These are phyloP conservation scores for Dryas drummondii DNA, from an alignment of 306 rosid genomes.

Conservation along the genomic window DNA sequence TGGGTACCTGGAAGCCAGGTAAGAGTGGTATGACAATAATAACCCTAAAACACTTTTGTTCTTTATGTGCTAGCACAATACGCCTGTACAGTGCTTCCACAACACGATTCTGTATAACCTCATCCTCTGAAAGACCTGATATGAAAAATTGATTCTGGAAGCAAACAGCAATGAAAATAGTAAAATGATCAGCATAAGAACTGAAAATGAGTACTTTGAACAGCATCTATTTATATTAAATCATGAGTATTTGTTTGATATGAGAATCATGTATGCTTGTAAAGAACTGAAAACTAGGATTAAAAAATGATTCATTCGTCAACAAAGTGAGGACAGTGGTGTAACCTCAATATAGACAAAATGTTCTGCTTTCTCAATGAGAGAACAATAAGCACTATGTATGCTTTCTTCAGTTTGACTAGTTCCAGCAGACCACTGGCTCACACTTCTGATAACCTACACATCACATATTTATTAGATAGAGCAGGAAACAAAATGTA, in stretches of 20 bases:
- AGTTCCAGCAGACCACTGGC: slow-evolving; percentile 58
- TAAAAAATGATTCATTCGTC: not conserved
- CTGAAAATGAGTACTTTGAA: not conserved
- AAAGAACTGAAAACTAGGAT: not conserved
- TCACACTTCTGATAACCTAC: slow-evolving; percentile 45
- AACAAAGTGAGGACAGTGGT: not conserved
- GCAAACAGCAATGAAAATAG: slow-evolving; percentile 13
- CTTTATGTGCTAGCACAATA: slow-evolving; percentile 40
- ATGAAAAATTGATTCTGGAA: slow-evolving; percentile 55
- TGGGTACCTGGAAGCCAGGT: slow-evolving; percentile 51
- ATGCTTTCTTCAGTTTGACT: slow-evolving; percentile 54
- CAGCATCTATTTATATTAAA: not conserved
- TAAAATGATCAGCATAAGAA: not conserved
- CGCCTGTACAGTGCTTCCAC: slow-evolving; percentile 42
- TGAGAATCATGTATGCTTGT: not conserved
- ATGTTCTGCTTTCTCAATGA: slow-evolving; percentile 45
- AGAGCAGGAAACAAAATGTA: not conserved
- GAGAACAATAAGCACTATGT: slow-evolving; percentile 45
- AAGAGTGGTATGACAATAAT: slow-evolving; percentile 48
- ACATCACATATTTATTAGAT: slow-evolving; percentile 8
- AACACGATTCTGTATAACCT: slow-evolving; percentile 43
- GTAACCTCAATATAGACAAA: slow-evolving; percentile 50
- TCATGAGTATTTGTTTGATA: not conserved
- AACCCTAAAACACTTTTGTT: slow-evolving; percentile 40
- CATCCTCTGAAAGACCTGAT: slow-evolving; percentile 49